Evolutionary conservation across 345 rosid species (phyloP).

Genomic region (Lepidium didymum): DNA sequence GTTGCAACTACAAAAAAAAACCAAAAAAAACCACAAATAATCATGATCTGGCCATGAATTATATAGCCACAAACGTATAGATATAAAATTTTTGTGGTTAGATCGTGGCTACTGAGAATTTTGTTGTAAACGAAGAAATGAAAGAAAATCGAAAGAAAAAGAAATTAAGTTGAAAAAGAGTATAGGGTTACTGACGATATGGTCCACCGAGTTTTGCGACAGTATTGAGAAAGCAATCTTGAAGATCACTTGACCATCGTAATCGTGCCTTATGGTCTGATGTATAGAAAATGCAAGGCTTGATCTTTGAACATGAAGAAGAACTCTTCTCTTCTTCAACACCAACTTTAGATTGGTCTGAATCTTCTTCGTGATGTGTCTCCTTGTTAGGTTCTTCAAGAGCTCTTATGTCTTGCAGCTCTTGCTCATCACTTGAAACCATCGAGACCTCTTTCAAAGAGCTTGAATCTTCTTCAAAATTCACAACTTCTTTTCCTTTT

Average conservation of each 20-base stretch:
- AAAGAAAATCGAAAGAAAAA: background rate
- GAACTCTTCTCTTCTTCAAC: background rate
- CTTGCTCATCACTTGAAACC: conserved; percentile 5
- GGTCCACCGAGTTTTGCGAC: conserved; percentile 24
- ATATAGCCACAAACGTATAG: too few relatives aligned
- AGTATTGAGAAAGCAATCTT: conserved; percentile 19
- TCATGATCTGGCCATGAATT: too few relatives aligned
- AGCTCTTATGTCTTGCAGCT: background rate
- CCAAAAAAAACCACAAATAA: too few relatives aligned
- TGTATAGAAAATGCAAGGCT: conserved; percentile 11
- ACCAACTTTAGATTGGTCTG: background rate
- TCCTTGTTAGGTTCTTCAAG: background rate
- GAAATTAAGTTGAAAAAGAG: background rate
- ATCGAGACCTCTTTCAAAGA: background rate
- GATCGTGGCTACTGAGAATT: too few relatives aligned
- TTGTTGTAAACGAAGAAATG: background rate
- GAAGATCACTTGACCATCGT: conserved; percentile 25
- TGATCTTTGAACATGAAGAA: conserved; percentile 18
- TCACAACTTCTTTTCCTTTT: conserved; percentile 11
- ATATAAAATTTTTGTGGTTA: too few relatives aligned
- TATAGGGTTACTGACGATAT: conserved; percentile 12
- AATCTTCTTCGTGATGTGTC: background rate
- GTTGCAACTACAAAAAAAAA: too few relatives aligned
- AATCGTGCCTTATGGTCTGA: conserved; percentile 24
- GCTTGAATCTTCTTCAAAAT: background rate